Conservation (phyloP, 2,329 filamentous ascomycete genomes). For the Scolecobasidium constrictum region DNA sequence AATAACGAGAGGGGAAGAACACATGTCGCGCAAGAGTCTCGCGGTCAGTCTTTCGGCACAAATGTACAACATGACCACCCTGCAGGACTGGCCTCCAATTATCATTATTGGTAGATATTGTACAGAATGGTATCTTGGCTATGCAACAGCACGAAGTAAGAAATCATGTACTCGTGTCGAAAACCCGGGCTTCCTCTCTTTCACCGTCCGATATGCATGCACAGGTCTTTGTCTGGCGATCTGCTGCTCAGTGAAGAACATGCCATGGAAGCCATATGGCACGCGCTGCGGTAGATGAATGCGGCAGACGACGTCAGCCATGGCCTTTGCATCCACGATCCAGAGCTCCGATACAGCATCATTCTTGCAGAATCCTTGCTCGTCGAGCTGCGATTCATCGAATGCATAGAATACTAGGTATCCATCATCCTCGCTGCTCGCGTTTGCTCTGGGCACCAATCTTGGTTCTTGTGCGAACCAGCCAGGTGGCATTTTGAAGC, state of each 20-base stretch:
- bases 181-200: no score
- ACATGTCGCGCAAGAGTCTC: no score
- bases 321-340: conserved; percentile 53
- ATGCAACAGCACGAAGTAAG: no score
- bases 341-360: conserved; percentile 48
- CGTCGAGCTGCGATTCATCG: conserved; percentile 54
- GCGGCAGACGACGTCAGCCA: conserved; percentile 49
- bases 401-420: conserved; percentile 61
- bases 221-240: conserved; percentile 19
- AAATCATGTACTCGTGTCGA: no score
- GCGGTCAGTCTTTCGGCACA: no score
- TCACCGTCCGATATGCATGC: no score
- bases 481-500: conserved; percentile 49
- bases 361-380: conserved; percentile 32
- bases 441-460: conserved; percentile 43
- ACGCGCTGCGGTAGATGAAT: conserved; percentile 54
- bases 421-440: conserved; percentile 49
- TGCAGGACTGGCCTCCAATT: no score
- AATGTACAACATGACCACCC: no score
- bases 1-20: no score
- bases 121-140: no score
- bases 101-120: no score
- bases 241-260: conserved; percentile 25
- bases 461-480: conserved; percentile 58
- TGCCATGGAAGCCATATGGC: conserved; percentile 52